Conservation (phyloP, 305 asterid genomes). For the Fraxinus platypoda region DNA sequence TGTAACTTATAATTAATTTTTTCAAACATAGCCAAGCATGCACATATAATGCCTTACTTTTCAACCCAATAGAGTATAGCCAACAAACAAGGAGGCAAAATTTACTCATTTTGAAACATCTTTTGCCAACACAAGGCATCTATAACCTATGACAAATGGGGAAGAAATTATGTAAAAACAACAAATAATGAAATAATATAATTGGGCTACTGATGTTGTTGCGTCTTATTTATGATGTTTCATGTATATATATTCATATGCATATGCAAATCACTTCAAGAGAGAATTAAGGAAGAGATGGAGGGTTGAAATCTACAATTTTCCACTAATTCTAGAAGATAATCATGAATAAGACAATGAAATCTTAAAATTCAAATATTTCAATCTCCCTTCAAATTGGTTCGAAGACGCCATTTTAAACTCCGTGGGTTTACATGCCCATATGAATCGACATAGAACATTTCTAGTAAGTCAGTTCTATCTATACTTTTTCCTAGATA, state of each 20-base stretch:
- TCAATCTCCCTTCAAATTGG: background rate
- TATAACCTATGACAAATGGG: background rate
- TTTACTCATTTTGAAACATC: conserved; percentile 1
- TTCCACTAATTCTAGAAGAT: background rate
- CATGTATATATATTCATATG: background rate
- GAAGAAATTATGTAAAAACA: conserved; percentile 5
- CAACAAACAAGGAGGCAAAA: conserved; percentile 6
- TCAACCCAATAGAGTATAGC: background rate
- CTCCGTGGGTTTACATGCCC: background rate
- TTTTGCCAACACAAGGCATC: background rate
- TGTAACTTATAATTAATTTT: background rate
- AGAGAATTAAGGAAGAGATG: background rate
- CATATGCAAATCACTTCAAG: background rate
- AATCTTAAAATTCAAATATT: background rate
- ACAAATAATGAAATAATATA: conserved; percentile 1
- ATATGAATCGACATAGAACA: background rate
- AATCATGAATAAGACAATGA: background rate
- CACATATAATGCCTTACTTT: background rate
- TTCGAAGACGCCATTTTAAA: too few relatives aligned
- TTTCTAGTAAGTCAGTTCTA: background rate
- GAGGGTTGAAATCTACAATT: background rate
- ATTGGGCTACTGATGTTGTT: background rate
- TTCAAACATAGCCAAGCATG: background rate
- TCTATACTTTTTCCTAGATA: background rate
- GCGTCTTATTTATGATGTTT: background rate